A percentile compares a stretch with the other conserved stretches of the same genome.
These are phyloP conservation scores for Lactuca saligna DNA, from an alignment of 129 eudicot species.

Conservation along the genomic window DNA sequence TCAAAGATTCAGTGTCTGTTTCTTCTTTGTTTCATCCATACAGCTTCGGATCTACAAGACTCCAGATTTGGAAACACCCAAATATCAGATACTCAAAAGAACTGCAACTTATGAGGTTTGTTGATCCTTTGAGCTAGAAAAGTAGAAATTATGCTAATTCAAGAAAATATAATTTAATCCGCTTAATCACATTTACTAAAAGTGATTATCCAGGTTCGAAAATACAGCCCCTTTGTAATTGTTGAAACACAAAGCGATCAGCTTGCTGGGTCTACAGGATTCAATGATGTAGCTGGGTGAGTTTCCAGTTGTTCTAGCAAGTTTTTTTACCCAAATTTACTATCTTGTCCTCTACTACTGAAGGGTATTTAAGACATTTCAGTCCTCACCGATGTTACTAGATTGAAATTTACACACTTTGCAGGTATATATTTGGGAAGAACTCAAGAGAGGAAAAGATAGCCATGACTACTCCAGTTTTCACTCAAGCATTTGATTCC, in stretches of 20 bases:
- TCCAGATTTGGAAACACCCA: constrained; percentile 87
- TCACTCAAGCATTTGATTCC: constrained; percentile 81
- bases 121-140: not conserved
- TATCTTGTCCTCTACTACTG: not conserved
- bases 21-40: not conserved
- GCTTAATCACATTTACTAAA: constrained; percentile 18
- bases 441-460: constrained; percentile 79
- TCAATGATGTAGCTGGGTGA: constrained; percentile 81
- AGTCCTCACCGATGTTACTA: constrained; percentile 9
- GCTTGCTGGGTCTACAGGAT: constrained; percentile 75
- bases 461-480: constrained; percentile 95
- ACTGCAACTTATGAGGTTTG: constrained; percentile 84
- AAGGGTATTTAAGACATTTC: constrained; percentile 17
- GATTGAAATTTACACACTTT: constrained; percentile 15
- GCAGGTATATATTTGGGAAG: constrained; percentile 96
- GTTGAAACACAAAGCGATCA: constrained; percentile 79
- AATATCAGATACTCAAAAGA: constrained; percentile 80
- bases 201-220: constrained; percentile 56
- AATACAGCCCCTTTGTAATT: constrained; percentile 68
- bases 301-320: constrained; percentile 14
- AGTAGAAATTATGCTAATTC: not conserved
- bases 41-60: constrained; percentile 90
- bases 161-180: not conserved
- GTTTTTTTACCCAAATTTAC: no score
- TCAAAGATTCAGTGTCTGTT: not conserved